Percentiles rank a stretch among this genome's conserved stretches.
Evolutionary conservation across 164 flowering plant genomes (phyloP).

Genomic region (Buxus sempervirens): DNA sequence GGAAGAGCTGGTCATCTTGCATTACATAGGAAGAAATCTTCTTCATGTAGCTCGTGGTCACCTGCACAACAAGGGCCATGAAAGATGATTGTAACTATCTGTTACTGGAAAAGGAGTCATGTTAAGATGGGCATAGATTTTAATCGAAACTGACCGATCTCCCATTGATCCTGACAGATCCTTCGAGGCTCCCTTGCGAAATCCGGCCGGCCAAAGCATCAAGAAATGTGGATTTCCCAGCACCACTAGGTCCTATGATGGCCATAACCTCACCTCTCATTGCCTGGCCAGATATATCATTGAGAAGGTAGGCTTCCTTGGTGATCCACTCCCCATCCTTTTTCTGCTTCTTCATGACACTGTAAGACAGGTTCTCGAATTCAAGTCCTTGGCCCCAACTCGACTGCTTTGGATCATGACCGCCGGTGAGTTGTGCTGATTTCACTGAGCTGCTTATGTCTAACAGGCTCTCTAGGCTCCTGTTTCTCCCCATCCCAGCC

Average conservation of each 20-base stretch:
- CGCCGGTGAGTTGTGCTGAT: not conserved
- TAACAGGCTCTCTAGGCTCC: constrained; percentile 53
- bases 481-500: constrained; percentile 23
- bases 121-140: too few relatives aligned
- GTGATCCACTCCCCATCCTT: constrained; percentile 68
- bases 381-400: constrained; percentile 62
- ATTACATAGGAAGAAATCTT: constrained; percentile 76
- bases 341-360: constrained; percentile 65
- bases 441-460: constrained; percentile 43
- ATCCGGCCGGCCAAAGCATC: constrained; percentile 80
- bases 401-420: constrained; percentile 20
- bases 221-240: constrained; percentile 81
- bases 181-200: constrained; percentile 72
- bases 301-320: constrained; percentile 69
- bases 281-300: constrained; percentile 77
- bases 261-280: constrained; percentile 72
- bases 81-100: too few relatives aligned
- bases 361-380: constrained; percentile 60
- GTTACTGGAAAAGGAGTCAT: too few relatives aligned
- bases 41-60: constrained; percentile 75
- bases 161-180: constrained; percentile 65
- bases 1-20: constrained; percentile 89
- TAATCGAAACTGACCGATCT: constrained; percentile 35
- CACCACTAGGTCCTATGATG: constrained; percentile 81
- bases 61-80: constrained; percentile 32